Evolutionary conservation across 2,329 filamentous ascomycete genomes (phyloP), one percentile per base, ranked within the genome.

Genomic region (Parasarocladium wereldwijsianum): DNA sequence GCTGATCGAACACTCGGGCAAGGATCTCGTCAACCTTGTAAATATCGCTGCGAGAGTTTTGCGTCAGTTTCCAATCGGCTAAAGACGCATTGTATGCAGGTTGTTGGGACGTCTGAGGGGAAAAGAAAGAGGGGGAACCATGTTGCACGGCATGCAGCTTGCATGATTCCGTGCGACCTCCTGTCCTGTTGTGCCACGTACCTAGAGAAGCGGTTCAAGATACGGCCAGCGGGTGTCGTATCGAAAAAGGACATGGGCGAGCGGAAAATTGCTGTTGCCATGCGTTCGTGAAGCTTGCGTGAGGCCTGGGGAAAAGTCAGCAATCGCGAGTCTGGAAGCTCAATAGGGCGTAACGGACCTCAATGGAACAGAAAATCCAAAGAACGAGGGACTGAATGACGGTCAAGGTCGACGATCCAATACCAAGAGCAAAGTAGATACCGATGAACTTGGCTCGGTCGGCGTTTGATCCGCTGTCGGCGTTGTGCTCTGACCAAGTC

Each of bases 291-390:
- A 33, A 98, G 66, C 58, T 96, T 98, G 38, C 90, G 74, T 13
- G 87, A 94, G 29, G 90, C 90, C 74, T 83, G 38, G 21, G 20
- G 5, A 23, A 11, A n/a, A 17, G n/a, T n/a, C n/a, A n/a, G 12
- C n/a, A 34, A 33, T 26, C 21, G 28, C 43, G 34, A 43, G 34
- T 24, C 15, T 14, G 11, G 12, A 6, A 17, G 12, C 10, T 8
- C 19, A 2, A 5, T 4, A 3, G 17, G 9, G 26, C 18, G 11
- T n/a, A 5, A 49, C 57, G 31, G 61, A 83, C 79, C 70, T 98
- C 90, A 38, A 98, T 98, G 4, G 90, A 96, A 58, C 92, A 98
- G 60, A 98, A 96, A 40, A 98, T 96, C 90, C 90, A 98, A 17
- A 98, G 64, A 39, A 98, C 85, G 42, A 98, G 60, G 5, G 87